Evolutionary conservation across 179 eudicot genomes (phyloP).

Genomic region (Spinacia oleracea): DNA sequence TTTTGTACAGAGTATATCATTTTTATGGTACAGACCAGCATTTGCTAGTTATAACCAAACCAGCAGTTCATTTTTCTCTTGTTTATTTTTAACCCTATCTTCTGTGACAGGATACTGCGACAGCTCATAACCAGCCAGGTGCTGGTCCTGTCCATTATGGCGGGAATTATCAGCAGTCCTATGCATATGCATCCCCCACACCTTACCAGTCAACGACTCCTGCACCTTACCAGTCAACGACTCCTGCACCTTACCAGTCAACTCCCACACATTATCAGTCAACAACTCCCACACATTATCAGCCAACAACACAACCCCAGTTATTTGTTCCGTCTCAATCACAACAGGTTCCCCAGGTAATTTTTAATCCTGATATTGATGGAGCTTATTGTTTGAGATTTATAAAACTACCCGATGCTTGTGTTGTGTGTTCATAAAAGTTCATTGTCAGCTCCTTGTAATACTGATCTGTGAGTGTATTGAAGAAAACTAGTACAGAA

Average conservation of each 20-base stretch:
- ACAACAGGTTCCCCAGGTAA: slow-evolving; percentile 58
- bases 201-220: slow-evolving; percentile 57
- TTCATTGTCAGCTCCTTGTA: neutral
- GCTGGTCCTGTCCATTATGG: slow-evolving; percentile 48
- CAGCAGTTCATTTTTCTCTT: neutral
- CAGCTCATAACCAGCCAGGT: slow-evolving; percentile 49
- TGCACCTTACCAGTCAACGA: too few relatives aligned
- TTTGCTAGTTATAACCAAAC: neutral
- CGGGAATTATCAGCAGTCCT: slow-evolving; percentile 52
- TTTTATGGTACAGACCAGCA: neutral
- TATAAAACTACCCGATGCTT: neutral
- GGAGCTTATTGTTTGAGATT: neutral
- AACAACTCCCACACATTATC: slow-evolving; percentile 53
- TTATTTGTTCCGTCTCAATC: slow-evolving; percentile 72
- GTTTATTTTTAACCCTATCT: neutral
- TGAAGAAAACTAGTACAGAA: neutral
- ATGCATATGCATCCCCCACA: slow-evolving; percentile 43
- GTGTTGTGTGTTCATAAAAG: too few relatives aligned
- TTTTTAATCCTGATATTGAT: neutral
- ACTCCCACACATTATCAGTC: too few relatives aligned
- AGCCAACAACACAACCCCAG: slow-evolving; percentile 39
- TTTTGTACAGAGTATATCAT: neutral
- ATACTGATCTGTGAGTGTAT: neutral
- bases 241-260: too few relatives aligned
- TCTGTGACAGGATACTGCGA: slow-evolving; percentile 43